Conservation (phyloP, 495 filamentous ascomycete species). For the Xylaria acuta region DNA sequence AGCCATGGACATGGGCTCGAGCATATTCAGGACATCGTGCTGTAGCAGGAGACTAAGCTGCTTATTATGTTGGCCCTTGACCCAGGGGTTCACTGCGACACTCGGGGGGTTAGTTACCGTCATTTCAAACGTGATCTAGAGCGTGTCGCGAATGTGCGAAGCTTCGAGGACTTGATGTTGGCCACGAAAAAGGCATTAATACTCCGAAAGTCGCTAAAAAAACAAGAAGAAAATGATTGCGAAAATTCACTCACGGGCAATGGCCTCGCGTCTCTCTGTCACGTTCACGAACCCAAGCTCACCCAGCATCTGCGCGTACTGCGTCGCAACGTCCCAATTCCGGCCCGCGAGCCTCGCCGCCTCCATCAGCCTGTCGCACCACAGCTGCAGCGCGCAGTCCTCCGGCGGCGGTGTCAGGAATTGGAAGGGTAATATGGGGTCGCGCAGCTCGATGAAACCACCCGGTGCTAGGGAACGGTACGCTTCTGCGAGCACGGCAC, state of each 20-base stretch:
- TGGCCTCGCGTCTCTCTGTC: conserved; percentile 26
- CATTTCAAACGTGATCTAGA: too few species aligned
- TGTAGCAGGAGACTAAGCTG: conserved; percentile 31
- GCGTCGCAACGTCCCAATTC: conserved; percentile 27
- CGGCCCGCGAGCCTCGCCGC: conserved; percentile 27
- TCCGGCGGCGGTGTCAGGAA: conserved; percentile 30
- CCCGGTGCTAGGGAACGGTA: conserved; percentile 53
- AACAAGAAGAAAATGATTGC: neutral
- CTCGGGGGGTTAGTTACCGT: neutral
- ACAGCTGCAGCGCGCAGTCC: conserved; percentile 27
- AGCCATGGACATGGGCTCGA: conserved; percentile 30
- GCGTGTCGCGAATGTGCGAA: too few species aligned
- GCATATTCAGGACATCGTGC: conserved; percentile 22
- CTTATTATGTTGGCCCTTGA: conserved; percentile 33
- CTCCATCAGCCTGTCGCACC: conserved; percentile 30
- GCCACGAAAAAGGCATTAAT: neutral
- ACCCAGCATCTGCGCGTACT: conserved; percentile 29
- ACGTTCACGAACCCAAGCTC: conserved; percentile 33
- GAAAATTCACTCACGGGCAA: conserved; percentile 13
- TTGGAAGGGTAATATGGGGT: conserved; percentile 30
- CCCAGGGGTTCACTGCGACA: conserved; percentile 30
- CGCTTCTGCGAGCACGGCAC: conserved; percentile 50
- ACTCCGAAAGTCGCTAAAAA: neutral
- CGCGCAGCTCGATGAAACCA: conserved; percentile 55
- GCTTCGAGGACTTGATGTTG: neutral